Percentiles rank a stretch among this genome's conserved stretches.
Evolutionary conservation across 1,284 basidiomycete species (phyloP).

Genomic region (Hemileia vastatrix): DNA sequence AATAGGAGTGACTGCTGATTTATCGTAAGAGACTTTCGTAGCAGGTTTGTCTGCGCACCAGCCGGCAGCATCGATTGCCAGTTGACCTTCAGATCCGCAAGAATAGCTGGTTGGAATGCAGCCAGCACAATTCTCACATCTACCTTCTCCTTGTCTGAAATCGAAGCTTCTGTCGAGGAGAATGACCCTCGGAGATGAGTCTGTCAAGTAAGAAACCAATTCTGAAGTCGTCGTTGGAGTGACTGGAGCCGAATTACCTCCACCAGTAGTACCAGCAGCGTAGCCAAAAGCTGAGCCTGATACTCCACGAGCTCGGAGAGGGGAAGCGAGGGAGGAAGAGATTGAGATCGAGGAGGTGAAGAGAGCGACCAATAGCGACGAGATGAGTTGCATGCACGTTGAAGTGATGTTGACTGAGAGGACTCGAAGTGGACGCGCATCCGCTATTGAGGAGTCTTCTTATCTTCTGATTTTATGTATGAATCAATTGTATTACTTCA

Average conservation of each 20-base stretch:
- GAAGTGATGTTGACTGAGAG: too few relatives aligned
- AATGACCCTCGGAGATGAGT: slow-evolving; percentile 43
- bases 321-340: too few relatives aligned
- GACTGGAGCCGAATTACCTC: slow-evolving; percentile 39
- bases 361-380: too few relatives aligned
- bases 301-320: too few relatives aligned
- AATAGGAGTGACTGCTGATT: slow-evolving; percentile 22
- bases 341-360: too few relatives aligned
- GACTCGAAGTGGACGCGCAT: too few relatives aligned
- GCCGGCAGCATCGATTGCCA: slow-evolving; percentile 25
- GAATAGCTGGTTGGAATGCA: slow-evolving; percentile 27
- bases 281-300: too few relatives aligned
- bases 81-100: slow-evolving; percentile 21
- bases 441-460: too few relatives aligned
- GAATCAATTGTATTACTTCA: too few relatives aligned
- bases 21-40: slow-evolving; percentile 18
- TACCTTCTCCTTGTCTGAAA: slow-evolving; percentile 37
- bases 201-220: slow-evolving; percentile 40
- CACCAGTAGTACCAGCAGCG: slow-evolving; percentile 44
- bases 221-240: slow-evolving; percentile 41
- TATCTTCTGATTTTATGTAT: too few relatives aligned
- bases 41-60: slow-evolving; percentile 27
- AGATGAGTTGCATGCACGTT: too few relatives aligned
- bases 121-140: slow-evolving; percentile 21
- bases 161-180: slow-evolving; percentile 42